Percentiles rank a stretch among this genome's conserved stretches.
Evolutionary conservation across 352 stramenopile genomes (phyloP).

Genomic region (Globisporangium apiculatum): DNA sequence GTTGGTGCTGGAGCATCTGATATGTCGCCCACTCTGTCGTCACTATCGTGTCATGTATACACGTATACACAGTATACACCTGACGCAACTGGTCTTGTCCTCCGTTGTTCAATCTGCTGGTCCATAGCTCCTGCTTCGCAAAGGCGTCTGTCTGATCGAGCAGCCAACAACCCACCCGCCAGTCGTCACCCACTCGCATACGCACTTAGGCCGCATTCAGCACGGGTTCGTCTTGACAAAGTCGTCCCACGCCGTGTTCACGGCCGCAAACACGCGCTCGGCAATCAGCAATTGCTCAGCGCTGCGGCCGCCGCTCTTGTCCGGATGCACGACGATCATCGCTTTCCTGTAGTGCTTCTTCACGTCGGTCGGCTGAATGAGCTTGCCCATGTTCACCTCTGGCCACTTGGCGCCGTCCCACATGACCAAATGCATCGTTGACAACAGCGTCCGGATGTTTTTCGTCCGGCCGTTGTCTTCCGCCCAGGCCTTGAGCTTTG

Average conservation of each 20-base stretch:
- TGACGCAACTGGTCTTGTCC: too few relatives aligned
- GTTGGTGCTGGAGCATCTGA: too few relatives aligned
- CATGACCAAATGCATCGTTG: slow-evolving; percentile 89
- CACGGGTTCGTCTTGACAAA: slow-evolving; percentile 72
- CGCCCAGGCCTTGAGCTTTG: slow-evolving; percentile 74
- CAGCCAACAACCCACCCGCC: too few relatives aligned
- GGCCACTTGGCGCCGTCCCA: slow-evolving; percentile 87
- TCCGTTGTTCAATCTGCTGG: too few relatives aligned
- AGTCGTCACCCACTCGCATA: not conserved
- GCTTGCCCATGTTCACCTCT: slow-evolving; percentile 88
- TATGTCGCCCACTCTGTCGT: too few relatives aligned
- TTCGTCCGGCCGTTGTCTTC: slow-evolving; percentile 85
- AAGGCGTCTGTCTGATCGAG: too few relatives aligned
- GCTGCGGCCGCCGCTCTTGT: slow-evolving; percentile 83
- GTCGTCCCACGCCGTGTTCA: slow-evolving; percentile 89
- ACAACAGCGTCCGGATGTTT: slow-evolving; percentile 88
- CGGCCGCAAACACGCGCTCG: slow-evolving; percentile 84
- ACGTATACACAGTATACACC: too few relatives aligned
- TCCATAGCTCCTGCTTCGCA: too few relatives aligned
- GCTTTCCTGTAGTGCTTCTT: slow-evolving; percentile 89
- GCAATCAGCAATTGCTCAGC: slow-evolving; percentile 87
- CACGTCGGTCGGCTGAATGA: slow-evolving; percentile 86
- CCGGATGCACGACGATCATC: slow-evolving; percentile 90
- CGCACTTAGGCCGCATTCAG: slow-evolving; percentile 12
- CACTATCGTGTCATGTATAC: too few relatives aligned